A percentile compares a stretch with the other conserved stretches of the same genome.
phyloP scores from a whole-genome alignment of 805 yeast species.

The Barnettozyma siamensis region DNA sequence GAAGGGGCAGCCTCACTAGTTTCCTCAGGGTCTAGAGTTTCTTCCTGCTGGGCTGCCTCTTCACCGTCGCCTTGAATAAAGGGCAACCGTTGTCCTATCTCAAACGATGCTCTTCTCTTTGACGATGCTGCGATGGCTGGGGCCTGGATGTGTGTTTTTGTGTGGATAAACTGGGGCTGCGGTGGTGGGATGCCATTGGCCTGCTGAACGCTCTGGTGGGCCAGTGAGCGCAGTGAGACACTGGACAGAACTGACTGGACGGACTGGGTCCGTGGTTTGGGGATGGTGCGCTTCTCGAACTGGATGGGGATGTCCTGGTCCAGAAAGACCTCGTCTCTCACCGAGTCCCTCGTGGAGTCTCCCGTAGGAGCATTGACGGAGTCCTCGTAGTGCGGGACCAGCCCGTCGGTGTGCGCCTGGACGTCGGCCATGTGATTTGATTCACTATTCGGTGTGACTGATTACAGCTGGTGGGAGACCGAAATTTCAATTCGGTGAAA shows the following conservation, averaged over 20 bases:
- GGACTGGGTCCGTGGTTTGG: conserved; percentile 33
- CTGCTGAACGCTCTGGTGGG: conserved; percentile 23
- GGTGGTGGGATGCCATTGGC: conserved; percentile 7
- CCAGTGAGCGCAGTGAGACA: conserved; percentile 53
- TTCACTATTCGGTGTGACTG: no score
- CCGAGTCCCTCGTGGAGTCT: conserved; percentile 54
- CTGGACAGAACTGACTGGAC: conserved; percentile 41
- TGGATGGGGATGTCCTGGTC: conserved; percentile 64
- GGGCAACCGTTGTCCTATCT: conserved; percentile 29
- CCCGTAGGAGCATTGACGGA: background rate
- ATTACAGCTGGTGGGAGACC: no score
- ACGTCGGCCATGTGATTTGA: background rate
- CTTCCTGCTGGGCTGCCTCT: conserved; percentile 25
- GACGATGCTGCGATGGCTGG: conserved; percentile 34
- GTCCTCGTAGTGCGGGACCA: background rate
- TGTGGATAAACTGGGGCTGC: conserved; percentile 23
- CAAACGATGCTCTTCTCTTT: conserved; percentile 27
- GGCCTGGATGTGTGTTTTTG: conserved; percentile 35
- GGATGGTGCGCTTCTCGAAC: conserved; percentile 61
- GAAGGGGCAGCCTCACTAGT: no score
- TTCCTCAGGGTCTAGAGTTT: conserved; percentile 11
- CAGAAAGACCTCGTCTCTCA: conserved; percentile 48
- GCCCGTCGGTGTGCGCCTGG: background rate
- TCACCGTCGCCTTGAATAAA: conserved; percentile 27
- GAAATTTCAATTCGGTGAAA: no score